A percentile compares a stretch with the other conserved stretches of the same genome.
Evolutionary conservation across 2,329 filamentous ascomycete species (phyloP).

Genomic region (Claviceps sorghi): DNA sequence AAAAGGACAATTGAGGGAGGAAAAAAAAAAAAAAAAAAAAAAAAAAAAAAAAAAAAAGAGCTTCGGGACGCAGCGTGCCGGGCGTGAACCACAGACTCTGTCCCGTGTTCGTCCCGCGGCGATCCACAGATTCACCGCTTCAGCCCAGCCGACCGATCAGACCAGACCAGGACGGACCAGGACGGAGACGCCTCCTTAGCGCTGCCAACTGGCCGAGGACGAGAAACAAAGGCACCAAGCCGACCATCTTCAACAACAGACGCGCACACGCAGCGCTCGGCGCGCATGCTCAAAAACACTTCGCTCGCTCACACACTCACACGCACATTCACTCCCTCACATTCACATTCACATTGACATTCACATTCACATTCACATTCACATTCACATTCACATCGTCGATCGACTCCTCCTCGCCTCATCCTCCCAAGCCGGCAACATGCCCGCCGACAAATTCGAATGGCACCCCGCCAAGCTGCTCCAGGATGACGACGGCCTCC

Average conservation of each 20-base stretch:
- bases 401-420: too few relatives aligned
- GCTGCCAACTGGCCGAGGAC: background rate
- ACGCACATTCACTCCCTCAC: background rate
- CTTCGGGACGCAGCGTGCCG: too few relatives aligned
- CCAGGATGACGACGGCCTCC: conserved; percentile 17
- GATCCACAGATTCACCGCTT: background rate
- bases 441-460: conserved; percentile 18
- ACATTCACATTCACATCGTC: too few relatives aligned
- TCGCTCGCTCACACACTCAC: background rate
- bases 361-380: too few relatives aligned
- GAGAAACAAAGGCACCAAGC: background rate
- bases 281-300: too few relatives aligned
- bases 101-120: too few relatives aligned
- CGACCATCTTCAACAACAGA: background rate
- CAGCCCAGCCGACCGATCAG: background rate
- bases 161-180: background rate
- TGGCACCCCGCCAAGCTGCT: conserved; percentile 26
- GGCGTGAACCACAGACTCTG: too few relatives aligned
- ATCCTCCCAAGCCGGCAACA: conserved; percentile 1
- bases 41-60: too few relatives aligned
- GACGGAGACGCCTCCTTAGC: background rate
- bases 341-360: too few relatives aligned
- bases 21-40: too few relatives aligned
- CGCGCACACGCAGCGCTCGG: too few relatives aligned
- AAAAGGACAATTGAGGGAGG: too few relatives aligned